Evolutionary conservation across 176 grass and related monocot species (phyloP).

Genomic region (Oryza rufipogon): DNA sequence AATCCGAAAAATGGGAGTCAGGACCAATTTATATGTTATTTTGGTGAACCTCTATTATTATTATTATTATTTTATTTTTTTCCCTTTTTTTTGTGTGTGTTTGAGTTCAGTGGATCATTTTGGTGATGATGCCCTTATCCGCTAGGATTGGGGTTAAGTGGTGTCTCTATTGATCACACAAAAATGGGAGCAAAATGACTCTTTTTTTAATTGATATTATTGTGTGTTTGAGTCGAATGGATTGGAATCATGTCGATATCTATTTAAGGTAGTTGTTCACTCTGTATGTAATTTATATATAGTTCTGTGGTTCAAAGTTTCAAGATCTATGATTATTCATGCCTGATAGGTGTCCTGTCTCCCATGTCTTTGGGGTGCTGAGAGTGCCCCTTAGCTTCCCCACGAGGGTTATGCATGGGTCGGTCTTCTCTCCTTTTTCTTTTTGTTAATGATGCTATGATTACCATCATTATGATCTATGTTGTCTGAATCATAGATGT

Average conservation of each 20-base stretch:
- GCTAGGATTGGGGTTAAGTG: no score
- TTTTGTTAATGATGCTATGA: neutral
- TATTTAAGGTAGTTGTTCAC: neutral
- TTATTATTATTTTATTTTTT: no score
- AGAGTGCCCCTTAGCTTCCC: neutral
- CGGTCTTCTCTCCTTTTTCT: neutral
- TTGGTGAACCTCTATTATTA: neutral
- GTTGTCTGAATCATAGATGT: neutral
- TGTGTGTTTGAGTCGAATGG: neutral
- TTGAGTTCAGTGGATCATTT: no score
- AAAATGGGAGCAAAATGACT: neutral
- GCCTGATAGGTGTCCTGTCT: constrained; percentile 3
- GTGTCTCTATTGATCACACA: no score
- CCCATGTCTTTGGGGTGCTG: neutral
- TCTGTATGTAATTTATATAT: neutral
- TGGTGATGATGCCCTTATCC: no score
- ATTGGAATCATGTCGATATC: neutral
- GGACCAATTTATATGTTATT: neutral
- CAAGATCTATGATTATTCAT: neutral
- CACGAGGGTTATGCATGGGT: neutral
- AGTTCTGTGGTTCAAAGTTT: neutral
- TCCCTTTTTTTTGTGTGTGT: no score
- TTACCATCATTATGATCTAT: neutral
- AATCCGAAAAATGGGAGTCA: neutral
- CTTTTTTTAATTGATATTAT: no score